Evolutionary conservation across 352 stramenopile species (phyloP).

Genomic region (Phytophthora chlamydospora): DNA sequence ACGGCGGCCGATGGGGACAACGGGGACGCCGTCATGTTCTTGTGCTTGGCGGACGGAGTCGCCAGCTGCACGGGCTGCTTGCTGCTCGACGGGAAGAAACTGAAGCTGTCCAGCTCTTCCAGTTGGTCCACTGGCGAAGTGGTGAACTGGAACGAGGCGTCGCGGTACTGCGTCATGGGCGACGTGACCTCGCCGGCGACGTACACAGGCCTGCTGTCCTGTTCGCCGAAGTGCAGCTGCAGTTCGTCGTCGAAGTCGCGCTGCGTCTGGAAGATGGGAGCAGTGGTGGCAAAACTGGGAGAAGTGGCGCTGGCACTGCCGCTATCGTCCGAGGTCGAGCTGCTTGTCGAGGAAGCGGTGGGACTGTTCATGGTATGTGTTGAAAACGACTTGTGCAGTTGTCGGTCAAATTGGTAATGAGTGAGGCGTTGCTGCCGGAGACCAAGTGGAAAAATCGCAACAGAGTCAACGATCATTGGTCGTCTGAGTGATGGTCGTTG

Average conservation of each 20-base stretch:
- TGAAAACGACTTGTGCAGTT: constrained; percentile 18
- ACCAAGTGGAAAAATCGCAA: constrained; percentile 28
- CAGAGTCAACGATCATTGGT: constrained; percentile 14
- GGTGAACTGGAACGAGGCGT: constrained; percentile 55
- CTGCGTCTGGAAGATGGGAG: constrained; percentile 26
- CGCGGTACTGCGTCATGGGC: constrained; percentile 44
- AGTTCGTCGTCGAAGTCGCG: constrained; percentile 37
- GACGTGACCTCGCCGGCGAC: constrained; percentile 20
- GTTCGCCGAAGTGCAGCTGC: constrained; percentile 33
- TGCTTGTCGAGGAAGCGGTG: constrained; percentile 24
- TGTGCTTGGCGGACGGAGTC: constrained; percentile 7
- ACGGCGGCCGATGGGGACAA: constrained; percentile 56
- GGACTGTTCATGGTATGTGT: constrained; percentile 32
- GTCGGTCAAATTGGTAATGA: constrained; percentile 25
- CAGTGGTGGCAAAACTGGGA: neutral
- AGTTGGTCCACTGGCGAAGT: constrained; percentile 25
- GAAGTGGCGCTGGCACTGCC: neutral
- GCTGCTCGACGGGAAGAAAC: constrained; percentile 2
- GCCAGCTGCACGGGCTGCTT: constrained; percentile 16
- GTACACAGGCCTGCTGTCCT: constrained; percentile 9
- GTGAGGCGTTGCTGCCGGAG: neutral
- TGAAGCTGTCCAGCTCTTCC: constrained; percentile 29
- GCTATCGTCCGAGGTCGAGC: constrained; percentile 10
- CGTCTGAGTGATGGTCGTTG: constrained; percentile 25
- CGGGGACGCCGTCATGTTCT: constrained; percentile 38